Base-by-base conservation (phyloP, 768 basidiomycete species). In the Xerocomus potaroensis region DNA sequence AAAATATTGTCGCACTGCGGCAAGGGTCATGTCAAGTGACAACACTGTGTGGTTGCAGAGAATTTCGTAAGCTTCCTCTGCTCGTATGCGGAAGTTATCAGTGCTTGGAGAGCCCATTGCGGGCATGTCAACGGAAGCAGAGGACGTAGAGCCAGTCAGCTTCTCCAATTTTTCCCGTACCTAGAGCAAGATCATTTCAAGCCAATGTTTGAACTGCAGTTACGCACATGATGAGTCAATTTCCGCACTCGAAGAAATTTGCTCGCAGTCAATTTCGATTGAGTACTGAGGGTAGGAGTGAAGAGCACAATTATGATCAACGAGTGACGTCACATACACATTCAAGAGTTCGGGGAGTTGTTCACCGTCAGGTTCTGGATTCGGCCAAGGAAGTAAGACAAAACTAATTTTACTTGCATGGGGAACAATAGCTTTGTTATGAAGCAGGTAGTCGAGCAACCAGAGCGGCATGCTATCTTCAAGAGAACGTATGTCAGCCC, bases 251-350 rank as follows among this genome's bases (percentile, higher is more conserved):
- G 79, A 37, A 98, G 72, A 56, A 84, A 85, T 21, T 88, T 80
- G 59, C 81, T 91, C 0, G 95, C 93, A 1, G 91, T 95, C 16
- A 99, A 71, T 54, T 93, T 90, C 0, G 87, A 83, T 58, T 93
- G 87, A 14, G 83, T 71, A 2, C 81, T 88, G 15, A 15, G 29
- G n/a, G 22, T 3, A 41, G 35, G 16, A 24, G 19, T 26, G 33
- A 41, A 40, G 29, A 59, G 46, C 8, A 32, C 27, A 15, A 36
- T 9, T 12, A 41, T 18, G 27, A 4, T 4, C 18, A 23, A 8
- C 3, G 18, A 48, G 31, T 23, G 33, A 29, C 31, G 12, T 27
- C 7, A 78, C 89, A 60, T 59, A 95, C 93, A 83, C 82, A 61
- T 90, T 91, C 48, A 95, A 72, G 46, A 97, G 68, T 56, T 91